Base-by-base conservation (phyloP, 352 stramenopile species). In the Phytophthora colocasiae region DNA sequence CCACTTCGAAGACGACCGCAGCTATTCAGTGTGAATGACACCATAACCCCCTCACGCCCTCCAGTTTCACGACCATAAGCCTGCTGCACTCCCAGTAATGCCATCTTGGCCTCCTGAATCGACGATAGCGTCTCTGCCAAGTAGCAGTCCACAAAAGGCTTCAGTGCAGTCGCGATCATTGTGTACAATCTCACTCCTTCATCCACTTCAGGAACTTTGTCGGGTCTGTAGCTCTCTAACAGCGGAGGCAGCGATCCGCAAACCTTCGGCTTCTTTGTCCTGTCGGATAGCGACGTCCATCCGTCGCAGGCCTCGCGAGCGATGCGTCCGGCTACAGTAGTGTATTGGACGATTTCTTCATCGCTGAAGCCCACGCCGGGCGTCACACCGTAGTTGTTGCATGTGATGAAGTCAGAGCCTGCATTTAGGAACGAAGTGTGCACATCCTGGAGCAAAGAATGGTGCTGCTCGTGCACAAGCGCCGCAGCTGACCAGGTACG, bases 351-450 rank as follows among this genome's bases (percentile, higher is more conserved):
- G n/a, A 96, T 90, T 32, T 96, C 78, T 0, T 81, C 59, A 31
- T 88, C 67, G 3, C 54, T 76, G 71, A 98, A 98, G 47, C 89
- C 89, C 4, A 95, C 87, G 43, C 88, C 88, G 14, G 90, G 90
- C 32, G 90, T 94, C 32, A 97, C 83, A 40, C 87, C 89, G 68
- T 97, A 98, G 40, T 93, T 96, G 78, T 98, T 98, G 64, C 87
- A 93, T 19, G 93, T 98, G 51, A 97, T 88, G 15, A 76, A 90
- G 54, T 92, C 66, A 5, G 88, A 75, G 12, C 91, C 91, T 22
- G 90, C 89, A 19, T 68, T 15, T 8, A 98, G 62, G 60, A 97
- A 98, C 8, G 87, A 91, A 17, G 47, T 62, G 60, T 98, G 93
- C 29, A 97, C 90, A 1, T 93, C 51, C 17, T 81, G 63, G 4